Evolutionary conservation across 2,329 filamentous ascomycete genomes (phyloP).

Genomic region (Madurella mycetomatis): DNA sequence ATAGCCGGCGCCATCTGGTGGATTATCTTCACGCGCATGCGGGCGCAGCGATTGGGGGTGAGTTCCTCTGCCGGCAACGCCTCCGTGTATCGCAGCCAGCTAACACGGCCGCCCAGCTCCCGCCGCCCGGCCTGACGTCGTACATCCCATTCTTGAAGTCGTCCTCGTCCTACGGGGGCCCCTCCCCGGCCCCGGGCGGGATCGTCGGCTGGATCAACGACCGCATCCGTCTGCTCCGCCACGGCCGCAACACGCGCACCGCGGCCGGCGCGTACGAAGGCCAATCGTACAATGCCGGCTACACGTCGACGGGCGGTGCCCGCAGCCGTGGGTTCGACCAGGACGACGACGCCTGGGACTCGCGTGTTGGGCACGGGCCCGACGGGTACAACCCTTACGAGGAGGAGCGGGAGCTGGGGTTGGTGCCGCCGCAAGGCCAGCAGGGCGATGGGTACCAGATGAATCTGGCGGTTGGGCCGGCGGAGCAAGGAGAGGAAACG

Average conservation of each 20-base stretch:
- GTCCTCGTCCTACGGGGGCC: slow-evolving; percentile 44
- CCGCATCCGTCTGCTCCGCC: slow-evolving; percentile 54
- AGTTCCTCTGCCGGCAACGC: slow-evolving; percentile 28
- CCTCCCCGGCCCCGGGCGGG: slow-evolving; percentile 56
- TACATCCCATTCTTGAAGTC: slow-evolving; percentile 70
- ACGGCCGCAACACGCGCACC: slow-evolving; percentile 60
- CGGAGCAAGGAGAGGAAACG: slow-evolving; percentile 27
- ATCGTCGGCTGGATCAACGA: slow-evolving; percentile 69
- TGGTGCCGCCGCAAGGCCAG: slow-evolving; percentile 31
- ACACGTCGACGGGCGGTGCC: slow-evolving; percentile 29
- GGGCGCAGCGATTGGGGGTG: slow-evolving; percentile 67
- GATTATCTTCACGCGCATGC: slow-evolving; percentile 67
- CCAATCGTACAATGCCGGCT: slow-evolving; percentile 31
- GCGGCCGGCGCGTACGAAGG: slow-evolving; percentile 69
- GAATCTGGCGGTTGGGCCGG: slow-evolving; percentile 39
- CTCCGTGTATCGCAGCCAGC: not conserved
- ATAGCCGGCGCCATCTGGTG: slow-evolving; percentile 57
- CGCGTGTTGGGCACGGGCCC: slow-evolving; percentile 64
- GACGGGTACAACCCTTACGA: slow-evolving; percentile 59
- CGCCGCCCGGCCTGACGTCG: slow-evolving; percentile 61
- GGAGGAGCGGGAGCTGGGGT: slow-evolving; percentile 70
- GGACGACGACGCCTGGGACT: slow-evolving; percentile 83
- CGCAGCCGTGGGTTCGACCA: slow-evolving; percentile 57
- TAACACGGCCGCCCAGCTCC: slow-evolving; percentile 47
- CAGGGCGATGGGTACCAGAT: slow-evolving; percentile 44